Base-by-base conservation (phyloP, 2,329 filamentous ascomycete genomes). In the Coleophoma eucalyptorum region DNA sequence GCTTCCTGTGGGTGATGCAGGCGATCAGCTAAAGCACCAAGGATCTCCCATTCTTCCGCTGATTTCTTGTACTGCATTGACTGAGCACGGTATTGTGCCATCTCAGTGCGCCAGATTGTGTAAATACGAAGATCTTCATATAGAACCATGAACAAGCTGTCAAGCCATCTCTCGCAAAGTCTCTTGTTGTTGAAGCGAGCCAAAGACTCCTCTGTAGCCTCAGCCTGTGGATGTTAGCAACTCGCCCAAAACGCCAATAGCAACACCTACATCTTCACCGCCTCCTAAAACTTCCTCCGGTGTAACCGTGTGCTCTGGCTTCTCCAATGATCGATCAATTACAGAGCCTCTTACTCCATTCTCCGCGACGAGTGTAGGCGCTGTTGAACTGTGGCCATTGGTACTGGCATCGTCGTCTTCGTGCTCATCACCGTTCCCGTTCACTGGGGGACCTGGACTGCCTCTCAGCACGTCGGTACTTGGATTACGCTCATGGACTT, bases 71-170 rank as follows among this genome's bases (percentile, higher is more conserved):
- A 99, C 58, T 95, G 87, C 69, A 96, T 86, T 55, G 93, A 88
- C 69, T 97, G 93, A 49, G 93, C 90, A 19, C 90, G 86, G 67
- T 92, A 97, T 67, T 97, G 93, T 0, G 91, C 89, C 83, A 97
- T 94, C 68, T 99, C 94, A 1, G 94, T 97, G 50, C 94, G 87
- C 94, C 94, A 99, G 69, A 99, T 99, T 12, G 94, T 99, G 75
- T 99, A 99, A 43, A 99, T 93, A 46, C 94, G 89, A 16, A 99
- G 80, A 65, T 99, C 94, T 69, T 99, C 94, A 68, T 99, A 99
- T 3, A 99, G 79, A 0, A 97, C 94, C 94, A 99, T 99, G 74
- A 99, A 99, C 19, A 99, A 79, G 63, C 96, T 97, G 70, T 99
- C 94, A 2, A 99, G 80, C 94, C 94, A 99, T 60, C 94, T 85